Evolutionary conservation across 148 eudicot genomes (phyloP).

Genomic region (Nyssa sinensis): DNA sequence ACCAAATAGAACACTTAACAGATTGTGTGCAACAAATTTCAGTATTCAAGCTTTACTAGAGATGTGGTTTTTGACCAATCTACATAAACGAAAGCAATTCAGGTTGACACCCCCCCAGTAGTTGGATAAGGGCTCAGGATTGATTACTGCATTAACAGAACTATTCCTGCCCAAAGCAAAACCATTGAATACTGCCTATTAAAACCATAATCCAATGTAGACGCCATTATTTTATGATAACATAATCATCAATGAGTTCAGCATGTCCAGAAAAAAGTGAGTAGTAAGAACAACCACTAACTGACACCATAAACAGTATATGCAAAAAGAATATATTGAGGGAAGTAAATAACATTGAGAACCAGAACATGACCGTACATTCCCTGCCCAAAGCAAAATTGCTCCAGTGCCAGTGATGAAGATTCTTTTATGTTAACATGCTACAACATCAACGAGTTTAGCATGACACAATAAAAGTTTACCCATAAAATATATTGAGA

Average conservation of each 20-base stretch:
- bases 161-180: neutral
- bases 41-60: neutral
- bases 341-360: neutral
- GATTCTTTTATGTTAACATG: neutral
- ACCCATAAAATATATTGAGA: neutral
- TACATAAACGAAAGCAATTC: neutral
- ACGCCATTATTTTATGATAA: neutral
- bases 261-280: neutral
- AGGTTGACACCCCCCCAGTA: neutral
- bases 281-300: neutral
- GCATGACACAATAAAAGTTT: neutral
- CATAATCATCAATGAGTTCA: neutral
- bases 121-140: neutral
- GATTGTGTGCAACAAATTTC: neutral
- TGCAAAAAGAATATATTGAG: too few relatives aligned
- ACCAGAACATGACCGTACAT: neutral
- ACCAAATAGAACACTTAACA: neutral
- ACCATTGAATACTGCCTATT: neutral
- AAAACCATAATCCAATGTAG: neutral
- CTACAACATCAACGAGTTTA: neutral
- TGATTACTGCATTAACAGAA: neutral
- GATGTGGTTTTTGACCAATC: neutral
- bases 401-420: neutral
- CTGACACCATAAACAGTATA: neutral
- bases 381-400: neutral